Base-by-base conservation (phyloP, 2,329 filamentous ascomycete species). In the Diaporthe sp. region DNA sequence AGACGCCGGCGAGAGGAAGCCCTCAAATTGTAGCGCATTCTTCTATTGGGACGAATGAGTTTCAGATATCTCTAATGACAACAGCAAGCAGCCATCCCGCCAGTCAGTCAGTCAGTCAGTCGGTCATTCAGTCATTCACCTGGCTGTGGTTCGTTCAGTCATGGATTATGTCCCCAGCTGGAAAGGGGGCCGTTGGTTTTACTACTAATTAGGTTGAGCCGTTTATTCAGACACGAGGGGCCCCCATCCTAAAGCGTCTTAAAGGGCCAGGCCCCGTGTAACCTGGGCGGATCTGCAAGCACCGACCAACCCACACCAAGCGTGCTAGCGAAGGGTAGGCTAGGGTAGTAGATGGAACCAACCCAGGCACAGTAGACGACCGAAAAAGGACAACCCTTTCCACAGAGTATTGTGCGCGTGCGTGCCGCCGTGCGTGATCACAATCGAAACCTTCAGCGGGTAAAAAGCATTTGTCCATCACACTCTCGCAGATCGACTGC, bases 131-230 rank as follows among this genome's bases (percentile, higher is more conserved):
- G 59, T 32, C 61, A 25, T 42, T 35, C 22, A 19, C 61, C 25
- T 37, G 32, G 44, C 44, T 27, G 15, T 56, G 37, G n/a, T 35
- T 7, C 22, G n/a, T 35, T 12, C 22, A 51, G 15, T n/a, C 30
- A 27, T 66, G 42, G 59, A 65, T 22, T 10, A 39, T 51, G 63
- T 35, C 32, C 30, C 44, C 63, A 51, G 63, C 63, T 66, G 63
- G 47, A 66, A 66, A 66, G 63, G 63, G 63, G 63, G 63, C 63
- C 63, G 63, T 66, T 51, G 63, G 63, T 66, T 66, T 66, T 66
- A 66, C 63, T 66, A 66, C 63, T 66, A 66, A 66, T 66, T 66
- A 51, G 63, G 63, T 51, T 66, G 63, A 25, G 44, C 63, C 44
- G 44, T 51, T 66, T 66, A 51, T 51, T 66, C 63, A 66, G 63